Evolutionary conservation across 164 flowering plant species (phyloP).

Genomic region (Akebia trifoliata): DNA sequence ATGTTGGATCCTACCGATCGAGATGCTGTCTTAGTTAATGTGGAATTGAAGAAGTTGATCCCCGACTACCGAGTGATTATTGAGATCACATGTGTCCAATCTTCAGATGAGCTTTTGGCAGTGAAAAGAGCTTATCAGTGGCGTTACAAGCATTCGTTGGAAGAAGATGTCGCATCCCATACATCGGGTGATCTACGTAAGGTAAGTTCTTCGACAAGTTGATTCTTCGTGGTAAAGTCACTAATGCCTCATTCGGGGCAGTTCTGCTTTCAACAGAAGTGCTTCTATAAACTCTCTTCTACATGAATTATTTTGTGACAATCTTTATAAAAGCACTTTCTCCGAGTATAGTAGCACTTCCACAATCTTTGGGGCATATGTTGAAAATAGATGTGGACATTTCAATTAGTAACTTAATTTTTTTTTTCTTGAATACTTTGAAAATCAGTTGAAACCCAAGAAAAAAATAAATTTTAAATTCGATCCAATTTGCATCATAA

Average conservation of each 20-base stretch:
- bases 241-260: too few species aligned
- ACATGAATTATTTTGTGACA: neutral
- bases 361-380: too few species aligned
- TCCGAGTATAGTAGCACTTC: too few species aligned
- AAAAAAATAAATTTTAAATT: too few species aligned
- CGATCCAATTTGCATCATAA: too few species aligned
- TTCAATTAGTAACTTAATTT: too few species aligned
- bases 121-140: slow-evolving; percentile 63
- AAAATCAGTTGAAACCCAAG: too few species aligned
- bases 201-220: slow-evolving; percentile 23
- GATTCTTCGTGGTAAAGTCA: too few species aligned
- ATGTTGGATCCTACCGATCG: slow-evolving; percentile 66
- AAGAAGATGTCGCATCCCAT: slow-evolving; percentile 75
- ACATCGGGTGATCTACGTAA: slow-evolving; percentile 67
- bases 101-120: slow-evolving; percentile 51
- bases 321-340: too few species aligned
- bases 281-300: neutral
- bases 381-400: too few species aligned
- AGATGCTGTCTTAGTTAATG: slow-evolving; percentile 62
- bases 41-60: slow-evolving; percentile 35
- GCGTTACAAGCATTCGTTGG: slow-evolving; percentile 63
- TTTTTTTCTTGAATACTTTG: too few species aligned
- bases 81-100: slow-evolving; percentile 49
- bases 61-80: slow-evolving; percentile 41
- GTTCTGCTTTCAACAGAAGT: too few species aligned